A percentile compares a stretch with the other conserved stretches of the same genome.
Conservation (phyloP, 202 grass and related monocot genomes). For the Carex arenaria region DNA sequence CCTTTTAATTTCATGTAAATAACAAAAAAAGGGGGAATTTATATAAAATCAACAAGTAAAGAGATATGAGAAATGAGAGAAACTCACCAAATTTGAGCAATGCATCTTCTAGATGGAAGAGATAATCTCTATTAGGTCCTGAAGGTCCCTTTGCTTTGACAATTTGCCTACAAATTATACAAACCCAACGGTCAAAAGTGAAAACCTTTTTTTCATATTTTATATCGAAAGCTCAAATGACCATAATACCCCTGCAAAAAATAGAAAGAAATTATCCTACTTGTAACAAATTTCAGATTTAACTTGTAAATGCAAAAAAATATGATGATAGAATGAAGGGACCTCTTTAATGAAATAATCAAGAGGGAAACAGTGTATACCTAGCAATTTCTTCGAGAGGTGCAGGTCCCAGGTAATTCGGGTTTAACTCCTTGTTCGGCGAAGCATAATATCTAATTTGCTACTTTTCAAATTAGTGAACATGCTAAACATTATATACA, state of each 20-base stretch:
- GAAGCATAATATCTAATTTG: conserved; percentile 76
- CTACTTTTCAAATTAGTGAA: conserved; percentile 28
- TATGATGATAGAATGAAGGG: not conserved
- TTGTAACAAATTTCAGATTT: not conserved
- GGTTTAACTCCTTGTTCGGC: conserved; percentile 48
- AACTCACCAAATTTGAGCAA: conserved; percentile 63
- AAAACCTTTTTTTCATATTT: conserved; percentile 1
- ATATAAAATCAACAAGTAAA: not conserved
- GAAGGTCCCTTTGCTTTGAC: conserved; percentile 59
- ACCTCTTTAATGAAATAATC: not conserved
- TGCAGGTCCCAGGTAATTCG: conserved; percentile 79
- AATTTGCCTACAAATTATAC: conserved; percentile 62
- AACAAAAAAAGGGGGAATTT: not conserved
- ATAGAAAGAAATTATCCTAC: not conserved
- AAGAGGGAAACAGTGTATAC: conserved; percentile 22
- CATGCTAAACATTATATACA: not conserved
- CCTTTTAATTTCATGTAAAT: not conserved
- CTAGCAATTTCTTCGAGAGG: conserved; percentile 76
- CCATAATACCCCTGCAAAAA: not conserved
- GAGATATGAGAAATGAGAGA: not conserved
- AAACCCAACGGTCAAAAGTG: not conserved
- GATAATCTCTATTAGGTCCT: conserved; percentile 84
- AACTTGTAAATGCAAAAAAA: not conserved
- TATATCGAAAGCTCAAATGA: not conserved
- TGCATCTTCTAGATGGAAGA: conserved; percentile 75